These are phyloP conservation scores for Colletotrichum eremochloae DNA, from an alignment of 2,329 filamentous ascomycete genomes.

Conservation along the genomic window DNA sequence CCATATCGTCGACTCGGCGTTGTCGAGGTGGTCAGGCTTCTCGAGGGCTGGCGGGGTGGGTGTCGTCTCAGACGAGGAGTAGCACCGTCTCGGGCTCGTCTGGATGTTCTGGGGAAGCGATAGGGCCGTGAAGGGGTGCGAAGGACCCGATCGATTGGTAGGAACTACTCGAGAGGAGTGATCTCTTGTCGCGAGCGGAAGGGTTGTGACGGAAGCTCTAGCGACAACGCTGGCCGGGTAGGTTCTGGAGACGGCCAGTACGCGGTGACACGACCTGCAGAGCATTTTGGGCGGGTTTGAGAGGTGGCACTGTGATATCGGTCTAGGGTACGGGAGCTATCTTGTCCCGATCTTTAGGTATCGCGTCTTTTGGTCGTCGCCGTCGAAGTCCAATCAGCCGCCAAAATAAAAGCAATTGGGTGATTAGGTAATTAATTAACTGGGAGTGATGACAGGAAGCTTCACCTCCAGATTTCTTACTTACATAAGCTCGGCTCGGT, in stretches of 20 bases:
- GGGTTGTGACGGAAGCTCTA: conserved; percentile 50
- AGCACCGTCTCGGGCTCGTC: conserved; percentile 11
- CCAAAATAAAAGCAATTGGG: background rate
- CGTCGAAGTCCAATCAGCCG: background rate
- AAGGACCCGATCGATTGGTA: background rate
- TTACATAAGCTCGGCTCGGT: conserved; percentile 28
- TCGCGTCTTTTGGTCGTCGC: background rate
- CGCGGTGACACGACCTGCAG: conserved; percentile 42
- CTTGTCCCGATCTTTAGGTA: no score
- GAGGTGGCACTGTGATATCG: no score
- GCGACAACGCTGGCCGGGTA: conserved; percentile 4
- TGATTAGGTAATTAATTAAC: background rate
- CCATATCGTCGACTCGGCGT: conserved; percentile 71
- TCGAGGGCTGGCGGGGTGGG: conserved; percentile 45
- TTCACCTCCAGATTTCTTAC: conserved; percentile 14
- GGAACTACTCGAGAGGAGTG: conserved; percentile 1
- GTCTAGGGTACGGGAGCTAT: no score
- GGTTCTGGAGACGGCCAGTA: conserved; percentile 33
- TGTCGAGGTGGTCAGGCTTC: conserved; percentile 65
- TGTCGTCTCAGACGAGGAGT: conserved; percentile 27
- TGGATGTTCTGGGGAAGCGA: background rate
- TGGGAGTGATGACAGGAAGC: background rate
- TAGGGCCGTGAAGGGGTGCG: background rate
- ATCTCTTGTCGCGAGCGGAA: conserved; percentile 58
- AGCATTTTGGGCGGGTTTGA: conserved; percentile 22